Conservation (phyloP, 2,329 filamentous ascomycete genomes). For the Botrytis byssoidea region DNA sequence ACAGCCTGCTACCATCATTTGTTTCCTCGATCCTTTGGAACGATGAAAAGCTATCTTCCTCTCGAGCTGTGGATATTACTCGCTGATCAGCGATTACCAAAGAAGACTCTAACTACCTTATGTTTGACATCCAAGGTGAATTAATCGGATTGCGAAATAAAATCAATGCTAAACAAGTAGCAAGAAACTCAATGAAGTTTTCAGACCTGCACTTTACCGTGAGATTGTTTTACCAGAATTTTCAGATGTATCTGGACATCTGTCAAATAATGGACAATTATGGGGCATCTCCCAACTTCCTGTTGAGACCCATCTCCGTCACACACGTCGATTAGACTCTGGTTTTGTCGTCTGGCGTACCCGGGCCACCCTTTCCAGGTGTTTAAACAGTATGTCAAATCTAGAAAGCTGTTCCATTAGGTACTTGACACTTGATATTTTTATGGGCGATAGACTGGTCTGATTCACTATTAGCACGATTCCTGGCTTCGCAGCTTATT, state of each 20-base stretch:
- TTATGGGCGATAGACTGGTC: background rate
- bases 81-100: background rate
- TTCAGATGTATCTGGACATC: background rate
- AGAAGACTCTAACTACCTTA: background rate
- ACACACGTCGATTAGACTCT: background rate
- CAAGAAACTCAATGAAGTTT: conserved; percentile 13
- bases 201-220: conserved; percentile 12
- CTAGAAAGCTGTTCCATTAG: background rate
- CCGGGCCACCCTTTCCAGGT: background rate
- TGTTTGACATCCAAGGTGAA: conserved; percentile 7
- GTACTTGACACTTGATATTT: background rate
- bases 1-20: background rate
- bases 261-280: background rate
- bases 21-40: background rate
- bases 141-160: background rate
- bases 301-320: background rate
- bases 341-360: background rate
- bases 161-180: background rate
- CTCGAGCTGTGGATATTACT: background rate
- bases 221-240: background rate
- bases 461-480: background rate
- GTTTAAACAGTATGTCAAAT: background rate
- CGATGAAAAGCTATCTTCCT: background rate
- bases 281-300: background rate
- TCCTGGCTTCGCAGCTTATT: background rate